Conservation (phyloP, 345 rosid species). For the Eucalyptus marginata region DNA sequence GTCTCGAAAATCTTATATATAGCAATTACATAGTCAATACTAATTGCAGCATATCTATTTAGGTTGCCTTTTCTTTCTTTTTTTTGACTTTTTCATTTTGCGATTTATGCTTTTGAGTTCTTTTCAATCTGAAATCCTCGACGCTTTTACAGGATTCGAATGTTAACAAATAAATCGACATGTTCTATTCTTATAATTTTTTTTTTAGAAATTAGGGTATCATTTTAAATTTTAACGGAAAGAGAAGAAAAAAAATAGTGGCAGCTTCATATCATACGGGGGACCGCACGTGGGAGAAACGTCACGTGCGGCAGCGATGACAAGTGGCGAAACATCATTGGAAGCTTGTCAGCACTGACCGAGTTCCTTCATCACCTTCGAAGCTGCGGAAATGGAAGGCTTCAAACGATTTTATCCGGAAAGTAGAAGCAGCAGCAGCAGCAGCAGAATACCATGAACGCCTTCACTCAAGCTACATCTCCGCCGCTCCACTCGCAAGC, state of each 20-base stretch:
- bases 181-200: background rate
- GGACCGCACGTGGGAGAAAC: background rate
- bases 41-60: background rate
- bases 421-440: background rate
- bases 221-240: background rate
- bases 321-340: background rate
- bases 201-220: background rate
- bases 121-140: accelerated
- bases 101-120: background rate
- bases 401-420: background rate
- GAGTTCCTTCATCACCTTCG: background rate
- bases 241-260: background rate
- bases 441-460: slow-evolving; percentile 15
- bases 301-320: background rate
- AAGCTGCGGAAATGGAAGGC: background rate
- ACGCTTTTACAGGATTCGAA: background rate
- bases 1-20: no score
- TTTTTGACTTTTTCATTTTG: background rate
- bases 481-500: background rate
- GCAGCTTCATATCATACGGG: background rate
- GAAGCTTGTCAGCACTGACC: slow-evolving; percentile 1
- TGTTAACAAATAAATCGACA: background rate
- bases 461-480: slow-evolving; percentile 24
- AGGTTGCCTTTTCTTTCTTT: accelerated
- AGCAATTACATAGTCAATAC: accelerated